A percentile compares a stretch with the other conserved stretches of the same genome.
Evolutionary conservation across 2,329 filamentous ascomycete species (phyloP).

Genomic region (Cercospora nicotianae): DNA sequence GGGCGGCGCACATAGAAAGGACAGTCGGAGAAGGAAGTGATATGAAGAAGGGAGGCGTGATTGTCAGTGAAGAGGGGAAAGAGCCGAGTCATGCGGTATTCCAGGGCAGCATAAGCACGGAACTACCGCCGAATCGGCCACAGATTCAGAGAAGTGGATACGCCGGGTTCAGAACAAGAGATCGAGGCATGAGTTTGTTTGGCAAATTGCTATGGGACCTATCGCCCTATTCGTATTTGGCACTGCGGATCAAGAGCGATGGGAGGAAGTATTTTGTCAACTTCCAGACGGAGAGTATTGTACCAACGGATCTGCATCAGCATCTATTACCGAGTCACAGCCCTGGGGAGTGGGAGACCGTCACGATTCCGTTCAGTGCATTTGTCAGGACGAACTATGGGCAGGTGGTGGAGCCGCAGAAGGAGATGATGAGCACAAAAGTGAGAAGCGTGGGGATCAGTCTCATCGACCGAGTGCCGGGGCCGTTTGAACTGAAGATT

Average conservation of each 20-base stretch:
- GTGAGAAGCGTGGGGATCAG: conserved; percentile 84
- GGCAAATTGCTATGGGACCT: conserved; percentile 85
- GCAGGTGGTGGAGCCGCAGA: conserved; percentile 87
- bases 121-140: conserved; percentile 73
- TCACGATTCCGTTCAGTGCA: conserved; percentile 85
- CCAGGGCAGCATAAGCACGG: conserved; percentile 82
- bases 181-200: conserved; percentile 76
- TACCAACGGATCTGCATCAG: conserved; percentile 94
- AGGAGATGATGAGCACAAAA: conserved; percentile 82
- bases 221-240: conserved; percentile 84
- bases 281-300: conserved; percentile 88
- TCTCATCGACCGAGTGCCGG: conserved; percentile 82
- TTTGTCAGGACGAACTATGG: conserved; percentile 96
- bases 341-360: conserved; percentile 89
- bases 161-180: conserved; percentile 83
- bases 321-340: conserved; percentile 79
- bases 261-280: conserved; percentile 93
- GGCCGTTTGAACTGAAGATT: conserved; percentile 83
- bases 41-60: conserved; percentile 20
- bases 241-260: conserved; percentile 84
- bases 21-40: conserved; percentile 16
- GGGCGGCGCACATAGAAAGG: conserved; percentile 26
- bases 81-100: conserved; percentile 73
- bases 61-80: conserved; percentile 34
- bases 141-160: conserved; percentile 79